Evolutionary conservation across 805 yeast species (phyloP).

Genomic region (Saturnispora dispora): DNA sequence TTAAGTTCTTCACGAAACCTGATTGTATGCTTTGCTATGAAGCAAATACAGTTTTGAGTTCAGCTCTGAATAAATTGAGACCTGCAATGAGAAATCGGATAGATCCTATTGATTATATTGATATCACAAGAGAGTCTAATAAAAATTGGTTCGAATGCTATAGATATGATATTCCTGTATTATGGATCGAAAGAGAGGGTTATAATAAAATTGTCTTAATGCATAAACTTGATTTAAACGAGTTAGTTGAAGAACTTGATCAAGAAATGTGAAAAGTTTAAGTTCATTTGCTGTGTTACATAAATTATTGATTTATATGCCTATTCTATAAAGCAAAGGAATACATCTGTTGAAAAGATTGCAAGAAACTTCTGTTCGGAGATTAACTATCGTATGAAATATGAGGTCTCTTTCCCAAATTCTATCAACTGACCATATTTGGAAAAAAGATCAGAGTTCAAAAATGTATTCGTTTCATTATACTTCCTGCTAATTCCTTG

Average conservation of each 20-base stretch:
- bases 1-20: slow-evolving; percentile 61
- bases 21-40: slow-evolving; percentile 62
- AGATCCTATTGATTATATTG: slow-evolving; percentile 35
- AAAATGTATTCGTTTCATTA: too few species aligned
- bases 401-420: neutral
- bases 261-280: slow-evolving; percentile 23
- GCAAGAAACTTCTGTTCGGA: neutral
- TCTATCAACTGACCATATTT: too few species aligned
- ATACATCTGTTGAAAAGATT: neutral
- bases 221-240: slow-evolving; percentile 54
- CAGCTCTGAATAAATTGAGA: slow-evolving; percentile 29
- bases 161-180: slow-evolving; percentile 69
- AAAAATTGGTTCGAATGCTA: slow-evolving; percentile 61
- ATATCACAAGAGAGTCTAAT: slow-evolving; percentile 53
- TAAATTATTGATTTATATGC: neutral
- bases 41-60: slow-evolving; percentile 44
- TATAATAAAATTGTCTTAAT: slow-evolving; percentile 48
- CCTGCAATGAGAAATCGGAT: slow-evolving; percentile 19
- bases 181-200: slow-evolving; percentile 51
- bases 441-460: slow-evolving; percentile 12
- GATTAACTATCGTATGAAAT: neutral
- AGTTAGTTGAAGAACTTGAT: slow-evolving; percentile 42
- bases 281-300: neutral
- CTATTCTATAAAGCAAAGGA: neutral
- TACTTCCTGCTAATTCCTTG: neutral